phyloP scores from a whole-genome alignment of 2,329 filamentous ascomycete species.

The Pleomassaria siparia region DNA sequence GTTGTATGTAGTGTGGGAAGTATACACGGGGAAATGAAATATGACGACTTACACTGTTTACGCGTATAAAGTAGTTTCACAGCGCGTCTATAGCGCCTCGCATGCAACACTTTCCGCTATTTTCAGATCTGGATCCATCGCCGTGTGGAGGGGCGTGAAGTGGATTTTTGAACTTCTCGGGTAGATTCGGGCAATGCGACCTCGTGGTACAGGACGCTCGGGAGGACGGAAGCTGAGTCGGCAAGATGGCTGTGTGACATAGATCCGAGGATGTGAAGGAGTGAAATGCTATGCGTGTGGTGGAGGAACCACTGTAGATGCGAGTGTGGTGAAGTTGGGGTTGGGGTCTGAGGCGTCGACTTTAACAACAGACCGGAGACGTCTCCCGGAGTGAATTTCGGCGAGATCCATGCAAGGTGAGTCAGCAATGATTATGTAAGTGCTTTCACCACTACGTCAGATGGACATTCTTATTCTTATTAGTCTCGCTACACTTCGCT shows the following conservation, averaged over 20 bases:
- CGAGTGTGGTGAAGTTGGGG: neutral
- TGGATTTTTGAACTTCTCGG: constrained; percentile 17
- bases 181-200: constrained; percentile 12
- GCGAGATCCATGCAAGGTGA: neutral
- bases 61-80: neutral
- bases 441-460: no score
- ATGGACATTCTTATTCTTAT: neutral
- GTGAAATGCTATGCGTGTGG: neutral
- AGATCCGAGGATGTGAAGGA: neutral
- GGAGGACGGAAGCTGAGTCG: constrained; percentile 11
- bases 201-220: constrained; percentile 12
- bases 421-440: no score
- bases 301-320: neutral
- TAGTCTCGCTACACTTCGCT: no score
- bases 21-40: neutral
- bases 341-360: neutral
- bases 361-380: neutral
- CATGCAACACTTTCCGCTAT: constrained; percentile 4
- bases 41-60: constrained; percentile 8
- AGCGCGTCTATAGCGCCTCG: constrained; percentile 10
- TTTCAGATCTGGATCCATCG: constrained; percentile 17
- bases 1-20: neutral
- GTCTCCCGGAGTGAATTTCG: neutral
- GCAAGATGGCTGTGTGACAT: neutral
- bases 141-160: constrained; percentile 4